A percentile compares a stretch with the other conserved stretches of the same genome.
Evolutionary conservation across 805 yeast species (phyloP).

Genomic region (Pichia heedii): DNA sequence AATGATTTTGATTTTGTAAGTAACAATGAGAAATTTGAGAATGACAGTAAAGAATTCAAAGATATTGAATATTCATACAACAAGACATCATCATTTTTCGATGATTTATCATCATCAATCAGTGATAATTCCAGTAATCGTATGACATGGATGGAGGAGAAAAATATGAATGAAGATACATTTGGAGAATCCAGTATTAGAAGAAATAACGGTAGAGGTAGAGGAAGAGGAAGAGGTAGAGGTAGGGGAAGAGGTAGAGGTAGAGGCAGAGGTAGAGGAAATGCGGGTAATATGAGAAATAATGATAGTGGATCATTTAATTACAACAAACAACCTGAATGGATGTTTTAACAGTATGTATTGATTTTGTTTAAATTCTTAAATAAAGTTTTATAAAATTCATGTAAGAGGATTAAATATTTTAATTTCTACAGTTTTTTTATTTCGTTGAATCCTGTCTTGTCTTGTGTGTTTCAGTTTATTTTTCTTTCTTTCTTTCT

Average conservation of each 20-base stretch:
- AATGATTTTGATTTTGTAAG: slow-evolving; percentile 69
- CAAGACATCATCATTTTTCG: slow-evolving; percentile 82
- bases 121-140: slow-evolving; percentile 32
- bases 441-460: too few species aligned
- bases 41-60: slow-evolving; percentile 22
- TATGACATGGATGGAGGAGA: slow-evolving; percentile 67
- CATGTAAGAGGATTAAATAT: too few species aligned
- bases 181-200: slow-evolving; percentile 54
- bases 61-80: slow-evolving; percentile 41
- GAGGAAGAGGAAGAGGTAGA: slow-evolving; percentile 43
- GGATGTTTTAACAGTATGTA: neutral
- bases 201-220: slow-evolving; percentile 17
- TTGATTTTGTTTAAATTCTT: too few species aligned
- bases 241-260: slow-evolving; percentile 35
- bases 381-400: too few species aligned
- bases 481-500: too few species aligned
- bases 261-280: slow-evolving; percentile 14
- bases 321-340: slow-evolving; percentile 10
- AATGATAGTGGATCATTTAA: neutral
- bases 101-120: slow-evolving; percentile 66
- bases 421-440: too few species aligned
- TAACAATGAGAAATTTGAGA: slow-evolving; percentile 63
- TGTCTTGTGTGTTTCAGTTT: too few species aligned
- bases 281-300: too few species aligned
- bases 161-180: slow-evolving; percentile 66